Base-by-base conservation (phyloP, 495 filamentous ascomycete species). In the Ramalina intermedia region DNA sequence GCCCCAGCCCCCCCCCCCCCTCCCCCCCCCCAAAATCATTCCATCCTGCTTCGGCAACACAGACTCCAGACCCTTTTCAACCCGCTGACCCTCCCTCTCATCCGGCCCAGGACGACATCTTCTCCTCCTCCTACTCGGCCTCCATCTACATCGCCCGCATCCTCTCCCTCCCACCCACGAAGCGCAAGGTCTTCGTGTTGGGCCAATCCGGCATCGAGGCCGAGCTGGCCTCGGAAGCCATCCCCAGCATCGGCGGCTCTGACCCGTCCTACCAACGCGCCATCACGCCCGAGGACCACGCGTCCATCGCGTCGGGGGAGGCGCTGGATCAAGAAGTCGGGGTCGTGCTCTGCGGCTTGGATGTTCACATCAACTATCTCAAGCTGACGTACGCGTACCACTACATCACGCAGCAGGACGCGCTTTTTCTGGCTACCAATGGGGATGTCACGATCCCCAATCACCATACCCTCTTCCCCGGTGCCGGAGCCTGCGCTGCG, bases 101-200 rank as follows among this genome's bases (percentile, higher is more conserved):
- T 7, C 20, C 29, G 6, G 1, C 37, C 37, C 55, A 81, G 79
- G 85, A 96, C 63, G 93, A 99, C 68, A 84, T 98, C 59, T 96
- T 96, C 65, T 86, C 83, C 50, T 96, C 89, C 21, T 82, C 88
- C 49, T 98, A 96, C 74, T 91, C 85, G 58, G 75, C 90, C 42
- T 87, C 91, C 47, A 81, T 96, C 62, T 98, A 96, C 71, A 95
- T 98, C 63, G 86, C 88, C 1, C 84, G 88, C 51, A 91, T 96
- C 61, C 73, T 96, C 41, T 70, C 80, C 40, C 78, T 95, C 20
- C 78, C 81, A 6, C 60, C 73, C 9, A 77, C 79, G 43, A 82
- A 87, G 60, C 88, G 85, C 70, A 95, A 93, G 60, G 90, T 96
- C 55, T 98, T 83, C 65, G 84, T 94, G 9, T 65, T 98, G 41